Evolutionary conservation across 805 yeast genomes (phyloP), one percentile per base, ranked within the genome.

Genomic region (Metschnikowia koreensis): DNA sequence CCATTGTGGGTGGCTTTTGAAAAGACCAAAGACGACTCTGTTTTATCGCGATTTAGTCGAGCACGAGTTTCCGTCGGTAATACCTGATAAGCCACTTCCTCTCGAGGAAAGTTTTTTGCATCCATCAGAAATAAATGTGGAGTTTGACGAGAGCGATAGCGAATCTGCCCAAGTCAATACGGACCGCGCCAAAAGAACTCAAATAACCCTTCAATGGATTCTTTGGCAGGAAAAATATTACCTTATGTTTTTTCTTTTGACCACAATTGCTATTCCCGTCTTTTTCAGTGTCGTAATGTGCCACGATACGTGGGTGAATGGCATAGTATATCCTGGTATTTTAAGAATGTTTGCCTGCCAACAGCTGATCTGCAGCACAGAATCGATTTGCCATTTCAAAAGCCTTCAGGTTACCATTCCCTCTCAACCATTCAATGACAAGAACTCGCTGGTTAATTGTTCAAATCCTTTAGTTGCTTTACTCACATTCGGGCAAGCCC

Each of bases 401-500:
- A 57, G 79, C 59, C 71, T 86, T 37, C 92, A 92, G 7, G 79
- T 84, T 31, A 84, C 86, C 58, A 87, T 96, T n/a, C 77, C 78
- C 5, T 60, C 70, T 2, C 79, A 74, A 53, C 78, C 78, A 6
- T 74, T 74, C 57, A 74, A 66, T 56, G 79, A 74, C 59, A 80
- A 82, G 43, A 86, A 87, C 61, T 81, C 96, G n/a, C 52, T 93
- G 83, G 60, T 79, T 80, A 64, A 88, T 82, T 75, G 90, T 77
- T 60, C 64, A 47, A 74, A 74, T 64, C 82, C 84, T 15, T 66
- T 81, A 44, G 79, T 84, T 27, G 83, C 84, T 22, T 64, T 82
- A 13, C 74, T 89, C 13, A 86, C 97, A 0, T 83, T 87, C 64
- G 98, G 98, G 11, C 97, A 92, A 70, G 93, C 96, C 6, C 83